phyloP scores from a whole-genome alignment of 2,329 filamentous ascomycete species.

The Aspergillus caelatus region DNA sequence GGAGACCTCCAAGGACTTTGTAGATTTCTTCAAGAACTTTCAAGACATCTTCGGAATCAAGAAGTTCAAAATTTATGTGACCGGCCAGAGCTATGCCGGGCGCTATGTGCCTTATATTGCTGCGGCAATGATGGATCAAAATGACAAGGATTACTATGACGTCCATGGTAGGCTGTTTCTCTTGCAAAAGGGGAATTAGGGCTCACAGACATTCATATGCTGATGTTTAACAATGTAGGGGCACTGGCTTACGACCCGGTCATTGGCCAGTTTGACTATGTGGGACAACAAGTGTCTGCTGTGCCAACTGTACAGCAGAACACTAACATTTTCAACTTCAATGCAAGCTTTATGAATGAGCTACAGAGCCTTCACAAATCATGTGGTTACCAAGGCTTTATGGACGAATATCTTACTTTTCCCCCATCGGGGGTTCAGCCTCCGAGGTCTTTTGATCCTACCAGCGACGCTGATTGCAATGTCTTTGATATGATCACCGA shows the following conservation, averaged over 20 bases:
- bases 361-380: conserved; percentile 44
- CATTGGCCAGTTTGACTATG: conserved; percentile 45
- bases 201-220: conserved; percentile 3
- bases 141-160: conserved; percentile 70
- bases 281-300: conserved; percentile 38
- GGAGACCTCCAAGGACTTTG: conserved; percentile 70
- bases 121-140: conserved; percentile 70
- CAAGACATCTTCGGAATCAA: conserved; percentile 69
- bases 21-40: conserved; percentile 81
- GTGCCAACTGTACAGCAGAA: conserved; percentile 49
- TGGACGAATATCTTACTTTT: conserved; percentile 60
- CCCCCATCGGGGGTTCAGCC: conserved; percentile 53
- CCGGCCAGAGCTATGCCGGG: conserved; percentile 75
- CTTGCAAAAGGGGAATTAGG: background rate
- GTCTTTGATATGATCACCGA: conserved; percentile 60
- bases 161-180: conserved; percentile 55
- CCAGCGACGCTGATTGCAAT: conserved; percentile 54
- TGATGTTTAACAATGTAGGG: conserved; percentile 19
- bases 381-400: conserved; percentile 51
- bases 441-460: conserved; percentile 55
- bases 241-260: conserved; percentile 74
- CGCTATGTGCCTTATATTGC: conserved; percentile 73
- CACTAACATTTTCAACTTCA: conserved; percentile 49
- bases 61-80: conserved; percentile 71
- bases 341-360: conserved; percentile 44